phyloP scores from a whole-genome alignment of 305 asterid species.

The Caryopteris hybrid region DNA sequence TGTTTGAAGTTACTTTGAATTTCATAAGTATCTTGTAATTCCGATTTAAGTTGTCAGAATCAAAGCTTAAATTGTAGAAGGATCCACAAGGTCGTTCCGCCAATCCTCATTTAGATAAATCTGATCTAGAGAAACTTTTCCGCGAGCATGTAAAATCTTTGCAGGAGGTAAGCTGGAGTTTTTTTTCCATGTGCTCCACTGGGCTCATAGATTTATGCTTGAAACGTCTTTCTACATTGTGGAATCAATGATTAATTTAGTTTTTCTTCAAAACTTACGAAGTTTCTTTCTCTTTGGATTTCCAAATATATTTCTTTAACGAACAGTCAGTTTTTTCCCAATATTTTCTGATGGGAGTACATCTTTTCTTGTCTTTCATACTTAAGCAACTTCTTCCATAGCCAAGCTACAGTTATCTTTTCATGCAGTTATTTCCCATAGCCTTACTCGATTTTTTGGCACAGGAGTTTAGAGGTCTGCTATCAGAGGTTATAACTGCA shows the following conservation, averaged over 20 bases:
- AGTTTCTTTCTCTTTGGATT: not conserved
- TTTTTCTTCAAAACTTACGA: not conserved
- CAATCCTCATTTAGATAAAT: conserved; percentile 77
- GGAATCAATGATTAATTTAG: not conserved
- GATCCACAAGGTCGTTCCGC: conserved; percentile 96
- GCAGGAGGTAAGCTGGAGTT: conserved; percentile 81
- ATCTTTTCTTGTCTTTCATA: not conserved
- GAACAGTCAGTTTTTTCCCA: not conserved
- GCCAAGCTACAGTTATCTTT: not conserved
- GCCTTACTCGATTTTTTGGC: conserved; percentile 13
- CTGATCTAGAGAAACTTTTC: conserved; percentile 88
- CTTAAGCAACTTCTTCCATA: not conserved
- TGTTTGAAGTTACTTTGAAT: not conserved
- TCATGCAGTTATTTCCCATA: not conserved
- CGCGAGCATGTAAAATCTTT: conserved; percentile 85
- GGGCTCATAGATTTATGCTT: not conserved
- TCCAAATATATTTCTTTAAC: not conserved
- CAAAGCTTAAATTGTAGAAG: conserved; percentile 88
- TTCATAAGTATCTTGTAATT: not conserved
- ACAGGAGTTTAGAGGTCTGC: conserved; percentile 57
- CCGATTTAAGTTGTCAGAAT: conserved; percentile 47
- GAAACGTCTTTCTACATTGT: not conserved
- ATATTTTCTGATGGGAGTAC: not conserved
- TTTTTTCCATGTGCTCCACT: too few relatives aligned
- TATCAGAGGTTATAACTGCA: conserved; percentile 52